Evolutionary conservation across 148 eudicot genomes (phyloP).

Genomic region (Polygonum aviculare): DNA sequence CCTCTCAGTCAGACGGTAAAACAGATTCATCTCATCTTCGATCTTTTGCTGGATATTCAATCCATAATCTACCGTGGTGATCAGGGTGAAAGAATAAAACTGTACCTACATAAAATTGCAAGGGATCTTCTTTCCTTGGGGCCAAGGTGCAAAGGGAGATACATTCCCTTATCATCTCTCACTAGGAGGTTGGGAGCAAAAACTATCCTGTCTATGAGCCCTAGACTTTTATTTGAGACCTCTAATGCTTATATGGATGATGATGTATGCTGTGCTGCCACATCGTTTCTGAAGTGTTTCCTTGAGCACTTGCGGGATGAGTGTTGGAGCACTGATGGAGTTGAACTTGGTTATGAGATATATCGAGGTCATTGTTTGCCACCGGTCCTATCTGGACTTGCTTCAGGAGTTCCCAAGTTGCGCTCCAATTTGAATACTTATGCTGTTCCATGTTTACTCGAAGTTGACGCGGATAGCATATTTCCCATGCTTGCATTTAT

Average conservation of each 20-base stretch:
- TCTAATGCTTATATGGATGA: constrained; percentile 71
- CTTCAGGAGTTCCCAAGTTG: constrained; percentile 72
- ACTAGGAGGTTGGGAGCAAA: constrained; percentile 86
- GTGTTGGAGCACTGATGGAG: constrained; percentile 77
- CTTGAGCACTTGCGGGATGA: constrained; percentile 89
- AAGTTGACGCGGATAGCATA: constrained; percentile 80
- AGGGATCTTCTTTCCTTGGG: constrained; percentile 74
- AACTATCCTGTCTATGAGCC: constrained; percentile 51
- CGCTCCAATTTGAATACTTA: constrained; percentile 90
- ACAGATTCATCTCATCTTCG: constrained; percentile 92
- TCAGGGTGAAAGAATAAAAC: constrained; percentile 35
- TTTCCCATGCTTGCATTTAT: constrained; percentile 72
- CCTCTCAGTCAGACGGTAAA: constrained; percentile 95
- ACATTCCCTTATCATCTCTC: constrained; percentile 81
- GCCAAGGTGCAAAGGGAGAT: constrained; percentile 92
- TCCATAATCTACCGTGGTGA: constrained; percentile 42
- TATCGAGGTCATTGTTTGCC: constrained; percentile 74
- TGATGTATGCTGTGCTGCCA: constrained; percentile 91
- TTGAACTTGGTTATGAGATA: constrained; percentile 61
- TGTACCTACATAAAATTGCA: constrained; percentile 48
- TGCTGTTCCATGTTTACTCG: constrained; percentile 77
- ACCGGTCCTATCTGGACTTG: constrained; percentile 72
- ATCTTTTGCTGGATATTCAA: constrained; percentile 80
- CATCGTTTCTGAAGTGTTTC: constrained; percentile 86
- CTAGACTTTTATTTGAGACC: constrained; percentile 58